Evolutionary conservation across 2,329 filamentous ascomycete species (phyloP).

Genomic region (Teratosphaeria epicoccoides): DNA sequence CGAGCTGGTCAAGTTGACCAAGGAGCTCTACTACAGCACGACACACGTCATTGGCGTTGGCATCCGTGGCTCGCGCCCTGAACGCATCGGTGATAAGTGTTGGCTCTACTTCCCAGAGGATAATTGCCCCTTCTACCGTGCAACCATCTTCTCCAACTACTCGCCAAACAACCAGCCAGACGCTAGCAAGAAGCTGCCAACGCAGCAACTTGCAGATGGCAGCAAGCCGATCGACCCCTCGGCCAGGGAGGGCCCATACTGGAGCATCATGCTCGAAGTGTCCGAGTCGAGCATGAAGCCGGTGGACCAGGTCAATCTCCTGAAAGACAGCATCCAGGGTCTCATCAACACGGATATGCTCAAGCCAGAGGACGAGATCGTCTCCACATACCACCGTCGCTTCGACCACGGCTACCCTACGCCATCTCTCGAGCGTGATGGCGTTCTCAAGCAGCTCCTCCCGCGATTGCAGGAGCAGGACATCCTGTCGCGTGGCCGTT

Average conservation of each 20-base stretch:
- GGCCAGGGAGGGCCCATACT: conserved; percentile 84
- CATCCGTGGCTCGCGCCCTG: conserved; percentile 79
- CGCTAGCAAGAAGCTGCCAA: conserved; percentile 71
- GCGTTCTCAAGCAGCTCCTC: conserved; percentile 81
- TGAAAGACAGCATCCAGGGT: conserved; percentile 88
- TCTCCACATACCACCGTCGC: conserved; percentile 94
- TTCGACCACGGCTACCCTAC: conserved; percentile 99
- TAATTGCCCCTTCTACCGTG: conserved; percentile 97
- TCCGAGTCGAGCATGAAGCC: conserved; percentile 95
- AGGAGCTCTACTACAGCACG: conserved; percentile 90
- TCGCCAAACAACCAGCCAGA: conserved; percentile 95
- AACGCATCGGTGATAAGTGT: conserved; percentile 98
- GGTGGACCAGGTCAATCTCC: conserved; percentile 71
- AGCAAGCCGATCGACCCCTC: conserved; percentile 63
- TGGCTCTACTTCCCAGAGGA: conserved; percentile 99
- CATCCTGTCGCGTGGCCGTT: conserved; percentile 92
- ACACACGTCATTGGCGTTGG: conserved; percentile 97
- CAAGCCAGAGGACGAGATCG: conserved; percentile 80
- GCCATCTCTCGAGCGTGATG: conserved; percentile 87
- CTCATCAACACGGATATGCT: conserved; percentile 98
- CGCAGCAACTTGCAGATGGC: conserved; percentile 74
- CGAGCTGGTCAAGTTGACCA: conserved; percentile 71
- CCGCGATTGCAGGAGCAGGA: conserved; percentile 84
- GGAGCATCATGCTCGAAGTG: conserved; percentile 99
- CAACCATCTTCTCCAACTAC: conserved; percentile 99